Conservation (phyloP, 1,284 basidiomycete species). For the Rhodotorula sp. region DNA sequence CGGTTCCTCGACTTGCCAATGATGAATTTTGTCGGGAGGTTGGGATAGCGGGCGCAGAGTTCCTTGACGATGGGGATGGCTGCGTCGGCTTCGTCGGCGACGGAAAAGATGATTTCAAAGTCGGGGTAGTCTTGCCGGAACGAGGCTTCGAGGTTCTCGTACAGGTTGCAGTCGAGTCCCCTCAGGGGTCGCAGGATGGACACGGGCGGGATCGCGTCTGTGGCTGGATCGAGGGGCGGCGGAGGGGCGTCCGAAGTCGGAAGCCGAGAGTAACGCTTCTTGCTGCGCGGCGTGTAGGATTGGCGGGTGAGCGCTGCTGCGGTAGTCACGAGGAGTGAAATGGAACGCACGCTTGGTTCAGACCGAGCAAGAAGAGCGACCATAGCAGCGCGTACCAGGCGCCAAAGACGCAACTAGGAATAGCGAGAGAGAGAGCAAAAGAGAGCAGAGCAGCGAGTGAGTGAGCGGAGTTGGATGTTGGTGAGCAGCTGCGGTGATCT, state of each 20-base stretch:
- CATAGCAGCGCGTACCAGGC: constrained; percentile 72
- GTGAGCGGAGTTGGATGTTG: neutral
- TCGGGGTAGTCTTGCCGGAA: constrained; percentile 69
- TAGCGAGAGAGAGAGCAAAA: neutral
- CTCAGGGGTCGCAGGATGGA: constrained; percentile 87
- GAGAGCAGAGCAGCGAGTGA: neutral
- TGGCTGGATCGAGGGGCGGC: constrained; percentile 51
- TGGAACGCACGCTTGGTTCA: constrained; percentile 67
- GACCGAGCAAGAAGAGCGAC: constrained; percentile 72
- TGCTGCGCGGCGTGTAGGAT: constrained; percentile 54
- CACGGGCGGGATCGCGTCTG: constrained; percentile 67
- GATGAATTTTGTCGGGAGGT: constrained; percentile 66
- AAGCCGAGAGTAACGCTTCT: constrained; percentile 63
- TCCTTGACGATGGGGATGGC: constrained; percentile 73
- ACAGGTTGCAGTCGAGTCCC: constrained; percentile 87
- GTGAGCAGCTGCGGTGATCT: too few relatives aligned
- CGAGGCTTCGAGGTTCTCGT: constrained; percentile 86
- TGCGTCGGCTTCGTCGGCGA: constrained; percentile 77
- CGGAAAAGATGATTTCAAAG: constrained; percentile 81
- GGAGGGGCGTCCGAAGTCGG: constrained; percentile 63
- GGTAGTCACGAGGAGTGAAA: too few relatives aligned
- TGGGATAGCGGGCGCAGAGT: constrained; percentile 70
- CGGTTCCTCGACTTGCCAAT: constrained; percentile 60
- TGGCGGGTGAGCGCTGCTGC: neutral
- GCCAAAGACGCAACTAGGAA: constrained; percentile 18